A percentile compares a stretch with the other conserved stretches of the same genome.
These are phyloP conservation scores for Aspergillus fructus DNA, from an alignment of 2,329 filamentous ascomycete species.

Conservation along the genomic window DNA sequence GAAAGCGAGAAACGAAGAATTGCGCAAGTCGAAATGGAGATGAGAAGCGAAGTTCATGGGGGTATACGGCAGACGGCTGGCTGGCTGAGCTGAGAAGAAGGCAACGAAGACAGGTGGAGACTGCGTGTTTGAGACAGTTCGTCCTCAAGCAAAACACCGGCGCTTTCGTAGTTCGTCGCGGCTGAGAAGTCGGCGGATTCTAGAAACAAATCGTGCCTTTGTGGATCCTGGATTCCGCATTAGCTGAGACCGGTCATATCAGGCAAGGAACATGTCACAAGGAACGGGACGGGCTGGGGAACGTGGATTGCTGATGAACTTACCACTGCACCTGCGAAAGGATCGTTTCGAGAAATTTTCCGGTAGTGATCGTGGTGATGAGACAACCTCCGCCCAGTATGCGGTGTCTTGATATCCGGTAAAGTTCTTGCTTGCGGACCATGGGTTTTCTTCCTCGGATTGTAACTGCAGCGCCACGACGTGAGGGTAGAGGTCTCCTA, in stretches of 20 bases:
- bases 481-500: slow-evolving; percentile 37
- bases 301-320: slow-evolving; percentile 10
- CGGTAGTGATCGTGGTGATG: slow-evolving; percentile 25
- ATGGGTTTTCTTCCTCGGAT: slow-evolving; percentile 27
- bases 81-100: background rate
- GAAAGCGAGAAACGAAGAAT: background rate
- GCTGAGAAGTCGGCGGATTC: slow-evolving; percentile 32
- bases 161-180: slow-evolving; percentile 32
- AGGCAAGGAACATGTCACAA: background rate
- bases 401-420: slow-evolving; percentile 29
- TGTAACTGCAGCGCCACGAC: slow-evolving; percentile 37
- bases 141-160: slow-evolving; percentile 18
- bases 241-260: slow-evolving; percentile 18
- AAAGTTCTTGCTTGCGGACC: slow-evolving; percentile 26
- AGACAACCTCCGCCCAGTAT: slow-evolving; percentile 34
- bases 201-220: slow-evolving; percentile 30
- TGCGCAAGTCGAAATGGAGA: slow-evolving; percentile 6
- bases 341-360: slow-evolving; percentile 20
- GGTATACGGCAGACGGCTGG: background rate
- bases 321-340: slow-evolving; percentile 28
- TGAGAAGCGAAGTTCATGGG: slow-evolving; percentile 8
- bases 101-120: background rate
- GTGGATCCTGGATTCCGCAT: slow-evolving; percentile 23
- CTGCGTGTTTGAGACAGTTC: background rate
- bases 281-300: background rate